phyloP scores from a whole-genome alignment of 768 basidiomycete genomes.

The Lentinula lateritia region DNA sequence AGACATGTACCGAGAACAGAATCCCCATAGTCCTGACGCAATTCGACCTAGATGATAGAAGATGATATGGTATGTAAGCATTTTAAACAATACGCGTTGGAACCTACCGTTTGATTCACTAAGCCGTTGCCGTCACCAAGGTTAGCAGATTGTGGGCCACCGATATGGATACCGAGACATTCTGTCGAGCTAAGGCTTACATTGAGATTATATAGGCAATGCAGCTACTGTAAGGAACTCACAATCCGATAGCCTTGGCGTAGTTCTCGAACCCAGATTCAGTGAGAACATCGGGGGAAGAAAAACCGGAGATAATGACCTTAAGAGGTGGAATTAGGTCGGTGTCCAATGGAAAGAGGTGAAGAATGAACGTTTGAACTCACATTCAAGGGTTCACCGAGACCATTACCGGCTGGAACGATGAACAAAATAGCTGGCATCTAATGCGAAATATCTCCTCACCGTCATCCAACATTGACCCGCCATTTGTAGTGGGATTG shows the following conservation, averaged over 20 bases:
- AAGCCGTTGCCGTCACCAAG: constrained; percentile 75
- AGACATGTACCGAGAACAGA: constrained; percentile 61
- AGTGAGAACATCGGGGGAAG: constrained; percentile 52
- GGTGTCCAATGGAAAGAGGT: background rate
- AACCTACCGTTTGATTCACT: constrained; percentile 45
- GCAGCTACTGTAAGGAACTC: constrained; percentile 14
- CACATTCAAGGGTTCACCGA: constrained; percentile 78
- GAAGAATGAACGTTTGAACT: constrained; percentile 17
- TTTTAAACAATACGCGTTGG: too few species aligned
- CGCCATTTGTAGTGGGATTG: constrained; percentile 45
- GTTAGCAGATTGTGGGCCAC: constrained; percentile 62
- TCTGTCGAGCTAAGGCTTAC: constrained; percentile 32
- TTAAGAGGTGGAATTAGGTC: constrained; percentile 8
- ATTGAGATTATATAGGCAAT: background rate
- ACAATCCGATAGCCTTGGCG: constrained; percentile 62
- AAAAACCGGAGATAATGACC: constrained; percentile 63
- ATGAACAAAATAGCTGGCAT: background rate
- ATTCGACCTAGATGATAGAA: constrained; percentile 44
- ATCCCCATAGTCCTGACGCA: constrained; percentile 74
- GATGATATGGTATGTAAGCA: background rate
- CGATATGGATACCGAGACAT: constrained; percentile 70
- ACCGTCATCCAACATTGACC: constrained; percentile 62
- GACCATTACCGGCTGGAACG: constrained; percentile 16
- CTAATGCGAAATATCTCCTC: constrained; percentile 16
- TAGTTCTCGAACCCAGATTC: constrained; percentile 53